Conservation (phyloP, 1,284 basidiomycete species). For the Fomitopsis pinicola region DNA sequence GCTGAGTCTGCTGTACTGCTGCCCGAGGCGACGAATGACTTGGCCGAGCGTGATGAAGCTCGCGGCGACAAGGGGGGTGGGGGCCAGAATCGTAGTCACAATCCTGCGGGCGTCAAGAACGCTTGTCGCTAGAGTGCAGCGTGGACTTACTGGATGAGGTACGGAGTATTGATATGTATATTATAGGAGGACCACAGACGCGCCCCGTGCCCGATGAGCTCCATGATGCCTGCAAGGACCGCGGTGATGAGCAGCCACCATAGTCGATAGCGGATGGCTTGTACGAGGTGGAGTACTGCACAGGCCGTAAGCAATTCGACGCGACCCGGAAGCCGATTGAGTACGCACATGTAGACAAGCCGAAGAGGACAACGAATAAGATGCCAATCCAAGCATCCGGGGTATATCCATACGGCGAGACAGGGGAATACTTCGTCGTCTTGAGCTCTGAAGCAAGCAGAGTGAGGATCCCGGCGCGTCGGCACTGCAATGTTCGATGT, state of each 20-base stretch:
- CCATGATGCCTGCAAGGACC: slow-evolving; percentile 29
- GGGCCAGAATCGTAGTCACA: slow-evolving; percentile 37
- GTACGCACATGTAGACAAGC: slow-evolving; percentile 1
- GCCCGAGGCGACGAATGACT: slow-evolving; percentile 38
- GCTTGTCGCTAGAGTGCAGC: not conserved
- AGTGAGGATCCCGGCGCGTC: not conserved
- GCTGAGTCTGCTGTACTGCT: slow-evolving; percentile 23
- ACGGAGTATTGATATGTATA: slow-evolving; percentile 24
- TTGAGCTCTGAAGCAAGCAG: not conserved
- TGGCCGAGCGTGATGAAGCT: slow-evolving; percentile 45
- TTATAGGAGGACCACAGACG: slow-evolving; percentile 31
- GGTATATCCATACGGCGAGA: slow-evolving; percentile 5
- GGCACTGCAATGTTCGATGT: not conserved
- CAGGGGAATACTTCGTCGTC: not conserved
- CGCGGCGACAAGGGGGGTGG: slow-evolving; percentile 45
- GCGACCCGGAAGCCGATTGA: not conserved
- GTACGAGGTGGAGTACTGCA: slow-evolving; percentile 30
- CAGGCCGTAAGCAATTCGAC: not conserved
- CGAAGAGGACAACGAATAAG: slow-evolving; percentile 4
- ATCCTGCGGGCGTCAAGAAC: slow-evolving; percentile 27
- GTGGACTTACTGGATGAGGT: slow-evolving; percentile 37
- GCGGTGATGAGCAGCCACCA: slow-evolving; percentile 36
- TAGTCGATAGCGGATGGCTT: slow-evolving; percentile 24
- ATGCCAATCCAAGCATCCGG: slow-evolving; percentile 4
- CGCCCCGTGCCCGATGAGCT: slow-evolving; percentile 35